A percentile compares a stretch with the other conserved stretches of the same genome.
Evolutionary conservation across 2,329 filamentous ascomycete species (phyloP).

Genomic region (Bimuria novae-zelandiae): DNA sequence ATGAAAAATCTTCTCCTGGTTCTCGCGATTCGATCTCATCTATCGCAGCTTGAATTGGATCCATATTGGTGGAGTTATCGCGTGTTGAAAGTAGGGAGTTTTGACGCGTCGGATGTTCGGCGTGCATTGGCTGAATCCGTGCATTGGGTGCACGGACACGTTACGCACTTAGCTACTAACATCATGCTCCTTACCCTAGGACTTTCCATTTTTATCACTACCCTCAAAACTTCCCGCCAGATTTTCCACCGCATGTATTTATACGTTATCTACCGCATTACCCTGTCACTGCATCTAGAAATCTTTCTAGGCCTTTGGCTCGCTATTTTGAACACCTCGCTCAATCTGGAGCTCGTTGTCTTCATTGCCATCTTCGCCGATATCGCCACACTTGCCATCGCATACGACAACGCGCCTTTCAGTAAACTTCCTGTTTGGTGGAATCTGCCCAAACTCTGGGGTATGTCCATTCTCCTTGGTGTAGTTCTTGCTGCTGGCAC

Average conservation of each 20-base stretch:
- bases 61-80: too few species aligned
- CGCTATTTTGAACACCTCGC: slow-evolving; percentile 78
- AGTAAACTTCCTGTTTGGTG: slow-evolving; percentile 88
- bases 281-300: slow-evolving; percentile 86
- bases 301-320: slow-evolving; percentile 94
- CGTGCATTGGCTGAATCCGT: too few species aligned
- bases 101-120: too few species aligned
- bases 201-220: slow-evolving; percentile 90
- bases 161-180: slow-evolving; percentile 87
- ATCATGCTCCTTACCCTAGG: slow-evolving; percentile 93
- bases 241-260: slow-evolving; percentile 98
- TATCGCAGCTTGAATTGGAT: too few species aligned
- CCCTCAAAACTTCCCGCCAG: slow-evolving; percentile 88
- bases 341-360: slow-evolving; percentile 86
- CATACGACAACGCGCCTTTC: slow-evolving; percentile 90
- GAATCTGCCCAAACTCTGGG: slow-evolving; percentile 94
- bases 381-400: slow-evolving; percentile 88
- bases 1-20: too few species aligned
- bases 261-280: slow-evolving; percentile 94
- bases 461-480: slow-evolving; percentile 84
- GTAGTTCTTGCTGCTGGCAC: slow-evolving; percentile 80
- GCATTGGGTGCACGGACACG: too few species aligned
- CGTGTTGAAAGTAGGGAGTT: too few species aligned
- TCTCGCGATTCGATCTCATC: too few species aligned
- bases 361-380: slow-evolving; percentile 96